Base-by-base conservation (phyloP, 371 early-diverging fungal species). In the Parasitella parasitica region DNA sequence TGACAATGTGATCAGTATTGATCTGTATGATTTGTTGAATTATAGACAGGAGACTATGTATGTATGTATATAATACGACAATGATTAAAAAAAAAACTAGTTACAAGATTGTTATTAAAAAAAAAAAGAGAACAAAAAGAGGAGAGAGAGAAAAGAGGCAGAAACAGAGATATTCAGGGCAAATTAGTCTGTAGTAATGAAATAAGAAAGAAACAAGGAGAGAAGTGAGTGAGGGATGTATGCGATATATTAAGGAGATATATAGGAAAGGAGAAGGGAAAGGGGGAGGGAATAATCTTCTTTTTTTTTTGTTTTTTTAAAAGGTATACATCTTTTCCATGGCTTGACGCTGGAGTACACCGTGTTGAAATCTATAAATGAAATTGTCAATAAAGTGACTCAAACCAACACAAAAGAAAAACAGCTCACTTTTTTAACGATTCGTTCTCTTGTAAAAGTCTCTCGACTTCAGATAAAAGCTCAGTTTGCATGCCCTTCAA, bases 251-350 rank as follows among this genome's bases (percentile, higher is more conserved):
- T 46, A 46, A 46, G 46, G 46, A 46, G 46, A 24, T 18, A 9
- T 43, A 11, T 18, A 43, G 46, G 24, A 13, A 46, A 28, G 34
- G 18, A 30, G n/a, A 38, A 15, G 20, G 22, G 8, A 18, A 30
- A 28, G 37, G 13, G 39, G 26, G 30, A 57, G 39, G 41, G 34
- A 7, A 57, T 60, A 39, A 15, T 32, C 32, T 28, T n/a, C n/a
- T n/a, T n/a, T n/a, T n/a, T n/a, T n/a, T n/a, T n/a, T n/a, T n/a
- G n/a, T n/a, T n/a, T 52, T 36, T 52, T 66, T 63, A 68, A 60
- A 68, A 80, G 54, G 69, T 76, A 64, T 80, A 80, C 72, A 75
- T 77, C 67, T 80, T 80, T 61, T 80, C 80, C 74, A 80, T 77
- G 39, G 80, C 80, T 69, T 80, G 80, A 54, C 80, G 63, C 52